Percentiles rank a stretch among this genome's conserved stretches.
Conservation (phyloP, 768 basidiomycete genomes). For the Neoboletus brunneissimus region DNA sequence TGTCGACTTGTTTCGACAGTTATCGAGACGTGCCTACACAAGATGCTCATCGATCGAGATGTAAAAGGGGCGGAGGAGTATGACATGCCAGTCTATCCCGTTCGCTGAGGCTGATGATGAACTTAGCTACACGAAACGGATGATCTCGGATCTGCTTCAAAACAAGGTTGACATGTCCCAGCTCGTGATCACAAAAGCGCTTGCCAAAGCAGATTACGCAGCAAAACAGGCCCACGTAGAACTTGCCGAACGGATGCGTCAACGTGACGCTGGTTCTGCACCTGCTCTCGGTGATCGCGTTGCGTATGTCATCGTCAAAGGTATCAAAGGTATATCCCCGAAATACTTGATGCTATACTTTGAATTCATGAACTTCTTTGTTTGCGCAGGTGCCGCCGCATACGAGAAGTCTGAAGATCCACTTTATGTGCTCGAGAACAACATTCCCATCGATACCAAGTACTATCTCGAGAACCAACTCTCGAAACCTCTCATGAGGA, state of each 20-base stretch:
- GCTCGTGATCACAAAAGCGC: constrained; percentile 96
- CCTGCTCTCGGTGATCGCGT: constrained; percentile 98
- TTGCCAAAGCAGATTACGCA: constrained; percentile 89
- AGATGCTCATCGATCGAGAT: constrained; percentile 94
- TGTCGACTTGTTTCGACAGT: constrained; percentile 98
- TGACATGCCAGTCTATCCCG: constrained; percentile 24
- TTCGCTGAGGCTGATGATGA: constrained; percentile 16
- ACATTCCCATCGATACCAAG: constrained; percentile 95
- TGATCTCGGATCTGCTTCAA: constrained; percentile 89
- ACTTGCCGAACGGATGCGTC: constrained; percentile 91
- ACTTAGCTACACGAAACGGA: constrained; percentile 85
- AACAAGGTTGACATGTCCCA: constrained; percentile 99
- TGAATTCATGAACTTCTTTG: not conserved
- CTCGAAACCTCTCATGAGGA: constrained; percentile 93
- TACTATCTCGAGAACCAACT: constrained; percentile 99
- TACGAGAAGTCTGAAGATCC: constrained; percentile 99
- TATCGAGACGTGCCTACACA: constrained; percentile 96
- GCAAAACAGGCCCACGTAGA: constrained; percentile 97
- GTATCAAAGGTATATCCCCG: constrained; percentile 70
- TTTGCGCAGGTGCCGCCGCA: constrained; percentile 78
- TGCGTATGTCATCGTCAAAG: constrained; percentile 97
- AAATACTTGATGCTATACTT: not conserved
- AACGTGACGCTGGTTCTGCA: constrained; percentile 95
- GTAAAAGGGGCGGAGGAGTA: constrained; percentile 92
- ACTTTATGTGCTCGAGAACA: constrained; percentile 95